A percentile compares a stretch with the other conserved stretches of the same genome.
Conservation (phyloP, 805 yeast genomes). For the Saccharomycopsis capsularis region DNA sequence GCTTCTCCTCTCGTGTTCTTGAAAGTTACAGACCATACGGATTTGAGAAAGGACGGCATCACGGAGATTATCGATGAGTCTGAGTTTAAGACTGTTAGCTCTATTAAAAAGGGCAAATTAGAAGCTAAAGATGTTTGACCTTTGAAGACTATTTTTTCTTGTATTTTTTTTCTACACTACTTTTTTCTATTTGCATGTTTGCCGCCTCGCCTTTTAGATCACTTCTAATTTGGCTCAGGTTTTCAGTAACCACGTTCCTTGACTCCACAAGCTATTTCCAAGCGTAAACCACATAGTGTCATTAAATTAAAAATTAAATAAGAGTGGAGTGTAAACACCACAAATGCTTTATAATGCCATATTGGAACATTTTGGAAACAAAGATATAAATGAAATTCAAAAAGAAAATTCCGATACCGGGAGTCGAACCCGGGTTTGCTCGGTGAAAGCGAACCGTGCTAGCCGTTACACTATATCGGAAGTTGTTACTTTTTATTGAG, state of each 20-base stretch:
- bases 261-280: too few species aligned
- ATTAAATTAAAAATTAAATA: too few species aligned
- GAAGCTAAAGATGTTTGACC: not conserved
- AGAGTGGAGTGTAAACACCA: too few species aligned
- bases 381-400: slow-evolving; percentile 8
- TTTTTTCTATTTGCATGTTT: too few species aligned
- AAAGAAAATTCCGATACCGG: slow-evolving; percentile 61
- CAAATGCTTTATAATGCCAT: too few species aligned
- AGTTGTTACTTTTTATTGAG: too few species aligned
- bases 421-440: slow-evolving; percentile 83
- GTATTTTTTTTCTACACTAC: not conserved
- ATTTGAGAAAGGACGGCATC: slow-evolving; percentile 24
- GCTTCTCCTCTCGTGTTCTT: slow-evolving; percentile 42
- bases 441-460: slow-evolving; percentile 83
- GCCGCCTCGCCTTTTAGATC: too few species aligned
- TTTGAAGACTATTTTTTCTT: not conserved
- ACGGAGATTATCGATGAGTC: not conserved
- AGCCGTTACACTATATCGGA: slow-evolving; percentile 81
- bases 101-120: not conserved
- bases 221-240: too few species aligned
- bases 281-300: too few species aligned
- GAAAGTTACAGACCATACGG: slow-evolving; percentile 40
- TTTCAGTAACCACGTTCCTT: too few species aligned
- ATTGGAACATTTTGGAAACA: too few species aligned
- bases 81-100: not conserved